Evolutionary conservation across 108 stramenopile genomes (phyloP).

Genomic region (Pseudonitzschia pungens): DNA sequence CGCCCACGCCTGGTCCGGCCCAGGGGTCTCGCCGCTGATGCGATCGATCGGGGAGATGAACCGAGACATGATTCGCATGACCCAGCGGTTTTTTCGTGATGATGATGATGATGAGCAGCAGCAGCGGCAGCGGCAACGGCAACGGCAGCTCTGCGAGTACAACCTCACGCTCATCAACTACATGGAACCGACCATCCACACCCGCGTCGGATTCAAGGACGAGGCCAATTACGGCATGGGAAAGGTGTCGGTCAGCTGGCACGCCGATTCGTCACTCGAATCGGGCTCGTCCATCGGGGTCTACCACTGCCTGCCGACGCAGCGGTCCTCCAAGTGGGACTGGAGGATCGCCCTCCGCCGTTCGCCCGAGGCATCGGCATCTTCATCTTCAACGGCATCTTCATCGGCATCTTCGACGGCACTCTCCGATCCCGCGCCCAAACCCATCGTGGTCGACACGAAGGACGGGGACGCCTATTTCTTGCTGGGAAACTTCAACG

Average conservation of each 20-base stretch:
- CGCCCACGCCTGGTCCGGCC: constrained; percentile 83
- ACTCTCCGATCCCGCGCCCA: constrained; percentile 23
- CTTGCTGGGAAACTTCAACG: constrained; percentile 89
- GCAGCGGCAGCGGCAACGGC: no score
- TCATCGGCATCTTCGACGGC: not conserved
- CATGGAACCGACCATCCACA: constrained; percentile 59
- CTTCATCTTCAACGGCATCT: no score
- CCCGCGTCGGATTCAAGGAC: constrained; percentile 54
- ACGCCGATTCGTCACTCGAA: constrained; percentile 84
- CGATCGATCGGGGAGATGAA: constrained; percentile 51
- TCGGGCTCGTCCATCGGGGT: constrained; percentile 76
- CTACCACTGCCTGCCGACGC: constrained; percentile 59
- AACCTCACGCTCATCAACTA: constrained; percentile 86
- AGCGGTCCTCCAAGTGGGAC: constrained; percentile 33
- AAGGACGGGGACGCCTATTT: constrained; percentile 78
- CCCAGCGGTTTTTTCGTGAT: constrained; percentile 19
- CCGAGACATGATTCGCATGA: constrained; percentile 38
- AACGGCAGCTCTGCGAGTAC: constrained; percentile 32
- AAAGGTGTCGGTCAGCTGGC: constrained; percentile 86
- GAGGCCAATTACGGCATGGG: constrained; percentile 50
- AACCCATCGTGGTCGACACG: constrained; percentile 44
- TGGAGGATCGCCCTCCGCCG: constrained; percentile 74
- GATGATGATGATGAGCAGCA: no score
- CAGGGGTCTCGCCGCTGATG: constrained; percentile 22
- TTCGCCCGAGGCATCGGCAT: constrained; percentile 32